Conservation (phyloP, 192 early-diverging fungal species). For the Spinellus fusiger region DNA sequence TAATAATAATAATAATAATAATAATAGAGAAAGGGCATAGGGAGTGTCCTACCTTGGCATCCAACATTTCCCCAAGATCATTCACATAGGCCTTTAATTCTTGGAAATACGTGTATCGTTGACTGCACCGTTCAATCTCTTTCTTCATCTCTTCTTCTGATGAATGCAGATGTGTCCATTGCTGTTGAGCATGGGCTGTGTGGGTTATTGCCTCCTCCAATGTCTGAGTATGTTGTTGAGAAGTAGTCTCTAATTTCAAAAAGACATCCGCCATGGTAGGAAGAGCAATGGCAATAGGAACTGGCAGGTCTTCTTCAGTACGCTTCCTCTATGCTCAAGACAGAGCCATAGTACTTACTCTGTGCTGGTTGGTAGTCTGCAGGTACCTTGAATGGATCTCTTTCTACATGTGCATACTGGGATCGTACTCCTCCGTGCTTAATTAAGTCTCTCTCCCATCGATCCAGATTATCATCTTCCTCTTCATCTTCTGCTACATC, state of each 20-base stretch:
- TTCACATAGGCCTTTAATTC: slow-evolving; percentile 38
- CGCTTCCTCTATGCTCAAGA: too few relatives aligned
- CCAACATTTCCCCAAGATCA: slow-evolving; percentile 47
- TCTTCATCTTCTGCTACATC: slow-evolving; percentile 45
- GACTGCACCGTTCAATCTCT: slow-evolving; percentile 32
- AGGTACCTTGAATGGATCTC: slow-evolving; percentile 23
- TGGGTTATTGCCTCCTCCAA: slow-evolving; percentile 30
- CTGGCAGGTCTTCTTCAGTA: too few relatives aligned
- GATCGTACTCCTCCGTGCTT: slow-evolving; percentile 40
- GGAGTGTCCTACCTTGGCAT: slow-evolving; percentile 38
- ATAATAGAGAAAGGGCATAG: not conserved
- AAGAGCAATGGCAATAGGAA: slow-evolving; percentile 34
- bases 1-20: too few relatives aligned
- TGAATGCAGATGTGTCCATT: slow-evolving; percentile 22
- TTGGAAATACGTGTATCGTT: slow-evolving; percentile 50
- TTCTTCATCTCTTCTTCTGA: slow-evolving; percentile 29
- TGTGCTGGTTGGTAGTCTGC: slow-evolving; percentile 8
- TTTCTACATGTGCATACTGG: not conserved
- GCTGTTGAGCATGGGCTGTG: slow-evolving; percentile 30
- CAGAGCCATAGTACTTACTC: too few relatives aligned
- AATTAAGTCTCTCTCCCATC: slow-evolving; percentile 52
- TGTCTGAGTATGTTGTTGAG: slow-evolving; percentile 23
- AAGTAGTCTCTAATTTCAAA: slow-evolving; percentile 19
- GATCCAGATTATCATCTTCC: slow-evolving; percentile 43
- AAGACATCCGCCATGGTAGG: slow-evolving; percentile 36